Base-by-base conservation (phyloP, 352 stramenopile species). In the Pythium phragmitis region DNA sequence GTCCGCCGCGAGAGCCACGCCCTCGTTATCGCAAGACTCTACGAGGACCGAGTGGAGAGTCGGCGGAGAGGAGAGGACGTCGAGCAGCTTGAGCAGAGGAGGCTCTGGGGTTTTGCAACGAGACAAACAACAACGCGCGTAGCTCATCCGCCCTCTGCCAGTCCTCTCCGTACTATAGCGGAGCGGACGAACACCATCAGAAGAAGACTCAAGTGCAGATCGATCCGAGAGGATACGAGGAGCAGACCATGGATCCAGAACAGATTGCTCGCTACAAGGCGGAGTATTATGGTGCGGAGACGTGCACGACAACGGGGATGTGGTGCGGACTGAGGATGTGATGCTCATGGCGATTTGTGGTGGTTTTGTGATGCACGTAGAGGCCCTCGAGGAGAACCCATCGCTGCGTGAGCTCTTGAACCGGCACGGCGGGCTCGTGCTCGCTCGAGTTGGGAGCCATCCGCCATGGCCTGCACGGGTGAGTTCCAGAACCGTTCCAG, bases 391-490 rank as follows among this genome's bases (percentile, higher is more conserved):
- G 43, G 76, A 75, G 37, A 82, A 84, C 51, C 73, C 87, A 41
- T 68, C 83, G 23, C 78, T 95, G 13, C 79, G 77, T 54, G 71
- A 80, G 39, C 68, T 92, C 23, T 76, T 95, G 30, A 92, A 95
- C 66, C 70, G 91, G 64, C 80, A 85, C 21, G 85, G 77, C 17
- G 87, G 87, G 12, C 62, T 96, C n/a, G 60, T 96, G 51, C 78
- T 94, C 33, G 87, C 87, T 19, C 80, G 85, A 12, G 80, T 91
- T 17, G 85, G 85, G 51, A 87, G 82, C 57, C 88, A 96, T 67
- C 85, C 88, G 55, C 84, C 84, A 19, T 96, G 87, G 87, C 87
- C 87, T 34, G 85, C 87, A 19, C 76, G 87, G 58, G 87, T 96
- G 12, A 9, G 49, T 42, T 43, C 26, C 49, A 21, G 49, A n/a